Evolutionary conservation across 306 rosid genomes (phyloP).

Genomic region (Luffa acutangula): DNA sequence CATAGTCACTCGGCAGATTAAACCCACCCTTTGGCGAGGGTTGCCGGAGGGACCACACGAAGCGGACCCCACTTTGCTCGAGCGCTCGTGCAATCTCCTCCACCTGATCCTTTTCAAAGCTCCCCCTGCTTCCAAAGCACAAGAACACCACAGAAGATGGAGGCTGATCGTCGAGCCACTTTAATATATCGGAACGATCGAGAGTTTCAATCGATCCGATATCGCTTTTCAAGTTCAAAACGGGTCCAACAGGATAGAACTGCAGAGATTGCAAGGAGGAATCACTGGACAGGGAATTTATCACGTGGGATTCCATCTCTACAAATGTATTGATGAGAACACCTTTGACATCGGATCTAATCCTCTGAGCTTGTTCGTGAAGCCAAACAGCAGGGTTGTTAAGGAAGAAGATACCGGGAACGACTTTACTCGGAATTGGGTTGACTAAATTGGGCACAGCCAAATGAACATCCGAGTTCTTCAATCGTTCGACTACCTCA

Average conservation of each 20-base stretch:
- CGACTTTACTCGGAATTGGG: slow-evolving; percentile 4
- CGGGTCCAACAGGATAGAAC: slow-evolving; percentile 26
- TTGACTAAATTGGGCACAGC: not conserved
- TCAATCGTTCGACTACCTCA: not conserved
- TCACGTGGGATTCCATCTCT: slow-evolving; percentile 5
- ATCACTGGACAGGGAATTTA: not conserved
- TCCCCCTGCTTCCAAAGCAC: slow-evolving; percentile 28
- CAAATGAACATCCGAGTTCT: not conserved
- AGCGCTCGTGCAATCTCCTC: slow-evolving; percentile 19
- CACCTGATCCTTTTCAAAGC: slow-evolving; percentile 9
- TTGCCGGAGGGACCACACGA: not conserved
- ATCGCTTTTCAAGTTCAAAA: slow-evolving; percentile 3
- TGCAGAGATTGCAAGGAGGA: not conserved
- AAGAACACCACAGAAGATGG: slow-evolving; percentile 24
- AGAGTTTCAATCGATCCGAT: not conserved
- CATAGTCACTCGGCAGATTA: not conserved
- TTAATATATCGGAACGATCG: not conserved
- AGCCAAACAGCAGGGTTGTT: not conserved
- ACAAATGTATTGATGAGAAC: slow-evolving; percentile 18
- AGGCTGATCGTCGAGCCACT: slow-evolving; percentile 25
- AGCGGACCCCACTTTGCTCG: slow-evolving; percentile 1
- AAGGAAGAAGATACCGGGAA: not conserved
- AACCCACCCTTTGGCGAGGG: not conserved
- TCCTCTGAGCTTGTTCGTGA: not conserved
- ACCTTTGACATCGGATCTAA: slow-evolving; percentile 11